These are phyloP conservation scores for Dendrobium huoshanense DNA, from an alignment of 106 monocot species.

Conservation along the genomic window DNA sequence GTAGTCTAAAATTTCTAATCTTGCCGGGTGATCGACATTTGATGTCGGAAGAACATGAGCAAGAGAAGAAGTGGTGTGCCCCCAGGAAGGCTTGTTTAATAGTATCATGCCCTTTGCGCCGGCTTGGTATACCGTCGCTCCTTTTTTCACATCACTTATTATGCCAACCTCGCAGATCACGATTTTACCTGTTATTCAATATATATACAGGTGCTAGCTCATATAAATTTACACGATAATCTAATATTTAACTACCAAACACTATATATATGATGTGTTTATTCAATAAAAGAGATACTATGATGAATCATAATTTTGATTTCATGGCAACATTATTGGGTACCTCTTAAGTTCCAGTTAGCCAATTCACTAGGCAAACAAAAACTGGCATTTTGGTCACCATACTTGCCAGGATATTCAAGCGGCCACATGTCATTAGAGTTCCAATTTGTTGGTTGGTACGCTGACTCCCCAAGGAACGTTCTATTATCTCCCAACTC, in stretches of 20 bases:
- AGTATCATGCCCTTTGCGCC: slow-evolving; percentile 10
- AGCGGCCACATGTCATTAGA: slow-evolving; percentile 4
- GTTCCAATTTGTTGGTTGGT: slow-evolving; percentile 14
- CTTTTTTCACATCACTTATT: neutral
- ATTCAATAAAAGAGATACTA: no score
- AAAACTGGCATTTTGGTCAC: neutral
- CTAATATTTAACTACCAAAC: no score
- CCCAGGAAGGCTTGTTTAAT: neutral
- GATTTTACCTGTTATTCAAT: neutral
- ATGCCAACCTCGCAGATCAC: neutral
- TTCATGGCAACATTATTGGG: neutral
- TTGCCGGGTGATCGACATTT: neutral
- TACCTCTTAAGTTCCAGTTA: slow-evolving; percentile 2
- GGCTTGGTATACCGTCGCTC: neutral
- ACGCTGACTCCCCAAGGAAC: slow-evolving; percentile 27
- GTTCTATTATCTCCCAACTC: slow-evolving; percentile 17
- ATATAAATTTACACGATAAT: no score
- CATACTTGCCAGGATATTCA: slow-evolving; percentile 3
- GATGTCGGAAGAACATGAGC: neutral
- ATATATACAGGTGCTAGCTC: no score
- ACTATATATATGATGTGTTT: no score
- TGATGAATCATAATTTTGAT: no score
- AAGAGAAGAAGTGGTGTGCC: neutral
- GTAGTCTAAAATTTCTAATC: neutral
- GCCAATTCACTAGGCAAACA: neutral